Conservation (phyloP, 306 rosid genomes). For the Oemleria cerasiformis region DNA sequence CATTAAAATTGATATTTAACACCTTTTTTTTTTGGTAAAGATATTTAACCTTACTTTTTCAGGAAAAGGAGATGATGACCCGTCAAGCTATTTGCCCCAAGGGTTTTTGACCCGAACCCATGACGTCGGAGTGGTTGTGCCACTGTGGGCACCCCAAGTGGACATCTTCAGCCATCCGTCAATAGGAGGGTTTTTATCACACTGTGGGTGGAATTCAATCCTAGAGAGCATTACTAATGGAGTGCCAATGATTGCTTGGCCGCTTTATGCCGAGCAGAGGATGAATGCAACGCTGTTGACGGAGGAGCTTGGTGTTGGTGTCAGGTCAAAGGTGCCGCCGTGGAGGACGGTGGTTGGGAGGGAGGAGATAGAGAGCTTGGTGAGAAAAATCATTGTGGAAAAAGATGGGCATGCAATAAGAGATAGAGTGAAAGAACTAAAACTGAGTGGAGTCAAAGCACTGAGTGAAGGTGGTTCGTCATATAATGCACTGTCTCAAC, state of each 20-base stretch:
- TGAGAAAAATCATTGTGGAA: constrained; percentile 47
- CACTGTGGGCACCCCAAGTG: constrained; percentile 47
- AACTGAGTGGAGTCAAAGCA: constrained; percentile 26
- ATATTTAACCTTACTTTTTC: too few species aligned
- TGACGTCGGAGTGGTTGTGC: constrained; percentile 22
- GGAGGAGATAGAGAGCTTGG: constrained; percentile 34
- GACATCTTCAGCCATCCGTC: constrained; percentile 38
- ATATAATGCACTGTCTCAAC: constrained; percentile 16
- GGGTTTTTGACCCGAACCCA: constrained; percentile 43
- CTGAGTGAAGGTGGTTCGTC: constrained; percentile 35
- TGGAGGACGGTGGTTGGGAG: constrained; percentile 17
- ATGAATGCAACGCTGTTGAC: constrained; percentile 42
- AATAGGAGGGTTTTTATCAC: constrained; percentile 43
- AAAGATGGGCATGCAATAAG: constrained; percentile 27
- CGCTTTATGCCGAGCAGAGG: constrained; percentile 55
- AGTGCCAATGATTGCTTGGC: constrained; percentile 56
- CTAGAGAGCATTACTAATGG: constrained; percentile 48
- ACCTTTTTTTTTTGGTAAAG: too few species aligned
- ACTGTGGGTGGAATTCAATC: constrained; percentile 53
- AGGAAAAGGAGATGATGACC: not conserved
- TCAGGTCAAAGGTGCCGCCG: constrained; percentile 13
- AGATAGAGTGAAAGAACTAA: constrained; percentile 24
- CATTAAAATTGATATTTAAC: too few species aligned
- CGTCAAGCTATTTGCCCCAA: constrained; percentile 33
- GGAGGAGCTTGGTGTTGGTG: constrained; percentile 39